Percentiles rank a stretch among this genome's conserved stretches.
phyloP scores from a whole-genome alignment of 805 yeast species.

The Diddensiella transvaalensis region DNA sequence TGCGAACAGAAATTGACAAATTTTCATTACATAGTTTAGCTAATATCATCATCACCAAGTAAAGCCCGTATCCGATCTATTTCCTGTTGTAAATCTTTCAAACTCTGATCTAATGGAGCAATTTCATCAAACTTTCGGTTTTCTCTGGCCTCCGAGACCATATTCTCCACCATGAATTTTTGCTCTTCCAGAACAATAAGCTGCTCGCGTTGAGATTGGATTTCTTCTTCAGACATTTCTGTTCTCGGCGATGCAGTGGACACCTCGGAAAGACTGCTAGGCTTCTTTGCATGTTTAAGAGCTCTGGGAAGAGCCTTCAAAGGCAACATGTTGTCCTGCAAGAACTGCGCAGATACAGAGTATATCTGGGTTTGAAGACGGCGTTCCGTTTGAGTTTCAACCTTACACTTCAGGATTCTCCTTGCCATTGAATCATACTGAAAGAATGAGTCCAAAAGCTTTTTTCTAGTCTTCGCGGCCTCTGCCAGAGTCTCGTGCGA shows the following conservation, averaged over 20 bases:
- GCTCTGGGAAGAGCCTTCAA: constrained; percentile 56
- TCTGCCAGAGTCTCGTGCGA: constrained; percentile 32
- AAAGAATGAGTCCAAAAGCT: constrained; percentile 47
- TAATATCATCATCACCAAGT: not conserved
- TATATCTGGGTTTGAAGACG: constrained; percentile 53
- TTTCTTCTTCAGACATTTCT: constrained; percentile 33
- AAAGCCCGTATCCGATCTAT: constrained; percentile 22
- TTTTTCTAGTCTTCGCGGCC: constrained; percentile 42
- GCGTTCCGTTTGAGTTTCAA: constrained; percentile 42
- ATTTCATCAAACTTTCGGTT: constrained; percentile 77
- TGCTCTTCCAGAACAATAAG: constrained; percentile 88
- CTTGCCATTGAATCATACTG: constrained; percentile 50
- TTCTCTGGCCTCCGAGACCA: constrained; percentile 58
- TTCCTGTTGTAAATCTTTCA: constrained; percentile 52
- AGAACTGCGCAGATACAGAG: constrained; percentile 51
- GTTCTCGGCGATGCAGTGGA: constrained; percentile 1
- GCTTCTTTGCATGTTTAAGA: constrained; percentile 26
- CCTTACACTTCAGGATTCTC: constrained; percentile 36
- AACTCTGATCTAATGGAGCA: constrained; percentile 52
- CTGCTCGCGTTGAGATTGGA: constrained; percentile 52
- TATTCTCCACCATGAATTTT: constrained; percentile 60
- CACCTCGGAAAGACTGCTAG: constrained; percentile 12
- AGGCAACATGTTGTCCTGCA: constrained; percentile 65
- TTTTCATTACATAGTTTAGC: too few relatives aligned
- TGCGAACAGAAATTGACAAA: too few relatives aligned